Conservation (phyloP, 1,284 basidiomycete species). For the Irpex lacteus region DNA sequence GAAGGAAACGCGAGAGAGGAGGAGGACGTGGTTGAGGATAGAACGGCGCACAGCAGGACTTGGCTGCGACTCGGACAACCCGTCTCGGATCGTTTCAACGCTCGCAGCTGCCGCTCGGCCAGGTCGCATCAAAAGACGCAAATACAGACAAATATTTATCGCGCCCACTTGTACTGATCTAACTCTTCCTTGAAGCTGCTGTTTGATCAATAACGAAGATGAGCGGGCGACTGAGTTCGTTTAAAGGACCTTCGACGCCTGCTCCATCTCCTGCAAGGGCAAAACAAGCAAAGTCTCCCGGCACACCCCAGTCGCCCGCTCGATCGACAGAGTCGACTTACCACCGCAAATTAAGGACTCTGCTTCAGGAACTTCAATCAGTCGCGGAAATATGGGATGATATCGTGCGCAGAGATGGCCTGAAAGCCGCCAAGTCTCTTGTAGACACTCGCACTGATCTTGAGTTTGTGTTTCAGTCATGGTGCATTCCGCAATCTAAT, state of each 20-base stretch:
- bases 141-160: background rate
- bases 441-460: conserved; percentile 75
- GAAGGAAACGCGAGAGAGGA: background rate
- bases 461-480: conserved; percentile 48
- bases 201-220: conserved; percentile 16
- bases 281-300: conserved; percentile 26
- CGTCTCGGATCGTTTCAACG: background rate
- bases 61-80: background rate
- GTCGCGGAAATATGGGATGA: conserved; percentile 73
- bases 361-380: conserved; percentile 60
- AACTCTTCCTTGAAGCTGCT: background rate
- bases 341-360: conserved; percentile 65
- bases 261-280: conserved; percentile 57
- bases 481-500: background rate
- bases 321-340: conserved; percentile 60
- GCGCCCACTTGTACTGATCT: background rate
- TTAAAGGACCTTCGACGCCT: conserved; percentile 74
- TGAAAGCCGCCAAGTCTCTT: conserved; percentile 60
- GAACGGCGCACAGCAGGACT: conserved; percentile 6
- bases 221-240: conserved; percentile 63
- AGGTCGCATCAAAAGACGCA: background rate
- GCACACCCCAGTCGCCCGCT: conserved; percentile 50
- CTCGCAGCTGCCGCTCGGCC: background rate
- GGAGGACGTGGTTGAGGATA: background rate
- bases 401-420: conserved; percentile 69